phyloP scores from a whole-genome alignment of 495 filamentous ascomycete species.

The Tuber indicum region DNA sequence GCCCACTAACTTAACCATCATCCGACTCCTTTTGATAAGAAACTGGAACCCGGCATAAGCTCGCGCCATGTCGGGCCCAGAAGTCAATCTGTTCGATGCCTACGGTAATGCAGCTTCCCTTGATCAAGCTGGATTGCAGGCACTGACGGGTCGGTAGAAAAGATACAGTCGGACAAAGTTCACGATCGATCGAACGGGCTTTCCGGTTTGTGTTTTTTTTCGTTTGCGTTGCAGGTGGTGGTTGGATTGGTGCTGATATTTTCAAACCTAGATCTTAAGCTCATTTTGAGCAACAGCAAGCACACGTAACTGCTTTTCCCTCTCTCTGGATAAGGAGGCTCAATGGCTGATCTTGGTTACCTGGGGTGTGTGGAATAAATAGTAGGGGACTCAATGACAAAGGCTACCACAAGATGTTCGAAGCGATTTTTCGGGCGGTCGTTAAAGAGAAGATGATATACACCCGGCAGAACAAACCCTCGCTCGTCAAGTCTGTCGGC shows the following conservation, averaged over 20 bases:
- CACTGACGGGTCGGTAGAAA: conserved; percentile 37
- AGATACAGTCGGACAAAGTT: conserved; percentile 51
- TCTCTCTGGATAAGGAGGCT: neutral
- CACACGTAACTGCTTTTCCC: conserved; percentile 29
- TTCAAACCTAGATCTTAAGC: conserved; percentile 51
- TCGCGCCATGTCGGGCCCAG: neutral
- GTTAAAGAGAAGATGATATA: conserved; percentile 61
- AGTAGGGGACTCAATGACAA: conserved; percentile 57
- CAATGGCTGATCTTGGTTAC: conserved; percentile 19
- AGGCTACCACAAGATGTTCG: conserved; percentile 71
- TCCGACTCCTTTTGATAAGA: neutral
- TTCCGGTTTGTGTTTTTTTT: conserved; percentile 46
- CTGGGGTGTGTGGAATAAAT: conserved; percentile 14
- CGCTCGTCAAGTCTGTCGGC: conserved; percentile 46
- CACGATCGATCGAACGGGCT: conserved; percentile 52
- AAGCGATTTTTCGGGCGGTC: conserved; percentile 66
- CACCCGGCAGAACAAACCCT: conserved; percentile 50
- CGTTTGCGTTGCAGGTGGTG: conserved; percentile 38
- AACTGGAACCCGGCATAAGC: neutral
- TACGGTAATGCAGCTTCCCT: conserved; percentile 28
- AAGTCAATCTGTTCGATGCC: conserved; percentile 27
- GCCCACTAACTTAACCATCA: neutral
- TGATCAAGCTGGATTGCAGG: neutral
- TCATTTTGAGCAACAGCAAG: conserved; percentile 57
- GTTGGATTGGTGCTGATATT: conserved; percentile 16